phyloP scores from a whole-genome alignment of 345 rosid species.

The Psidium guajava region DNA sequence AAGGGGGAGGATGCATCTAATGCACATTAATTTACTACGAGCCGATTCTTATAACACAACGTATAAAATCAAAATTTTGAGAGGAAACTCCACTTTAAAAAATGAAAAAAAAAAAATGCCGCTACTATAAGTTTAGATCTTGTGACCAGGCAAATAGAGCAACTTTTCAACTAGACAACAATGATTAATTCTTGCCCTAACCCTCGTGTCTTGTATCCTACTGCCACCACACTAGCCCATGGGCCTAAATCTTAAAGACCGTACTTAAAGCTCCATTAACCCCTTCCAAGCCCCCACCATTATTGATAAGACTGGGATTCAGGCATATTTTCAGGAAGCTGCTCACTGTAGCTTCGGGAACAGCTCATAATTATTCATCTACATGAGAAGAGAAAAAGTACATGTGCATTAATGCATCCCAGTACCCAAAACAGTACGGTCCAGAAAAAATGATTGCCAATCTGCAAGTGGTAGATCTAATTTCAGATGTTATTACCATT shows the following conservation, averaged over 20 bases:
- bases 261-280: not conserved
- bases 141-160: not conserved
- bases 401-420: not conserved
- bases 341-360: not conserved
- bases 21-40: not conserved
- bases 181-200: not conserved
- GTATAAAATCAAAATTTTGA: not conserved
- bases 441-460: not conserved
- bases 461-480: not conserved
- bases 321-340: not conserved
- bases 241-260: not conserved
- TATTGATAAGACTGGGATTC: not conserved
- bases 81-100: not conserved
- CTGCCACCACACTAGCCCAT: not conserved
- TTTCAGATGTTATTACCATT: slow-evolving; percentile 18
- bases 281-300: not conserved
- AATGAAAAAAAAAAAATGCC: not conserved
- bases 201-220: not conserved
- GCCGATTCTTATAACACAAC: not conserved
- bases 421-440: not conserved
- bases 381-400: not conserved
- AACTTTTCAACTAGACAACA: not conserved
- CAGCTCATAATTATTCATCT: not conserved
- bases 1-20: not conserved
- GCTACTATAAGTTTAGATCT: not conserved